Percentiles rank a stretch among this genome's conserved stretches.
Evolutionary conservation across 2,329 filamentous ascomycete genomes (phyloP).

Genomic region (Akanthomyces dipterigenus): DNA sequence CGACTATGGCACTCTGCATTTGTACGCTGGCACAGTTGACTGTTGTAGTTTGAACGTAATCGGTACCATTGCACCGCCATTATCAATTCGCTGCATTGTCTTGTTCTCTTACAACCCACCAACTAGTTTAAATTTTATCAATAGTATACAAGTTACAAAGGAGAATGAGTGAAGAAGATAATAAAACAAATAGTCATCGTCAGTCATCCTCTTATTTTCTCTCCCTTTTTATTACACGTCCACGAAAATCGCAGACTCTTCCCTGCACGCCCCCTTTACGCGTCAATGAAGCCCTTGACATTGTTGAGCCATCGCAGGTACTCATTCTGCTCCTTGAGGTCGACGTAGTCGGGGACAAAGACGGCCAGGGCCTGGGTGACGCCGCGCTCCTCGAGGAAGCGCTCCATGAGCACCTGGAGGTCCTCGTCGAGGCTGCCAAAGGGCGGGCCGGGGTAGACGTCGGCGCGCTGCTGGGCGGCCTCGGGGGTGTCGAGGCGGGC

Average conservation of each 20-base stretch:
- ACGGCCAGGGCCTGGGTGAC: slow-evolving; percentile 79
- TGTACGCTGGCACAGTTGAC: neutral
- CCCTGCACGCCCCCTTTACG: slow-evolving; percentile 36
- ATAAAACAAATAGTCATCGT: neutral
- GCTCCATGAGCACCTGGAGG: slow-evolving; percentile 84
- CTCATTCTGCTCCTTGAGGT: slow-evolving; percentile 97
- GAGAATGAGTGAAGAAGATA: slow-evolving; percentile 13
- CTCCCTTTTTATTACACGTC: neutral
- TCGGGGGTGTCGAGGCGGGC: slow-evolving; percentile 72
- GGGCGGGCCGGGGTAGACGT: slow-evolving; percentile 81
- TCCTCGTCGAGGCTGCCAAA: slow-evolving; percentile 96
- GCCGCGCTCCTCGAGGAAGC: slow-evolving; percentile 90
- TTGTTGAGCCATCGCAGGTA: slow-evolving; percentile 86
- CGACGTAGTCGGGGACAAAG: slow-evolving; percentile 93
- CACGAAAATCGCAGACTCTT: neutral
- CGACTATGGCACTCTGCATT: no score
- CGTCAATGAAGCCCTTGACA: slow-evolving; percentile 78
- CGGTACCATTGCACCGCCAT: neutral
- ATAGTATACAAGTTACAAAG: slow-evolving; percentile 15
- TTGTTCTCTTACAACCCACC: slow-evolving; percentile 4
- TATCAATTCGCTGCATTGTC: slow-evolving; percentile 8
- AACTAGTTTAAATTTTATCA: neutral
- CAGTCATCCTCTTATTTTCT: neutral
- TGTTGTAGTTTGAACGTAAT: neutral
- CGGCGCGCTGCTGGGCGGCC: slow-evolving; percentile 66